Evolutionary conservation across 176 grass and related monocot genomes (phyloP).

Genomic region (Ensete glaucum): DNA sequence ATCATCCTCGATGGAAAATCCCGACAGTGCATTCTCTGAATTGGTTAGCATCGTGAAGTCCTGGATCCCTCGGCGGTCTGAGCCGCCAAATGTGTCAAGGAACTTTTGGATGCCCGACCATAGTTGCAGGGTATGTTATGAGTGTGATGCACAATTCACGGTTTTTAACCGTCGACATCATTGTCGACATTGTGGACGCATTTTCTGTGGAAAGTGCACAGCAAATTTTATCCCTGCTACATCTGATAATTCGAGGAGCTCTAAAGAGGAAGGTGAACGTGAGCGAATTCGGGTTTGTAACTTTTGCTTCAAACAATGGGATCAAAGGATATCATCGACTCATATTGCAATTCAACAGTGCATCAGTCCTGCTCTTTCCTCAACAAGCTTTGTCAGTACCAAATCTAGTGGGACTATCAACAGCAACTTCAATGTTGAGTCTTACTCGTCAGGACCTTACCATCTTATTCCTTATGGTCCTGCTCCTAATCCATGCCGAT

Average conservation of each 20-base stretch:
- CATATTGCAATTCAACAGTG: slow-evolving; percentile 20
- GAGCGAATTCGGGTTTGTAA: slow-evolving; percentile 69
- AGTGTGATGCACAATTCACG: slow-evolving; percentile 69
- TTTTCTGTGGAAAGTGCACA: slow-evolving; percentile 91
- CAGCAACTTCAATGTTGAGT: slow-evolving; percentile 24
- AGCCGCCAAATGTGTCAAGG: slow-evolving; percentile 68
- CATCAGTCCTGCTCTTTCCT: slow-evolving; percentile 48
- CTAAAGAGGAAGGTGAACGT: slow-evolving; percentile 35
- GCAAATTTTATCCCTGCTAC: slow-evolving; percentile 54
- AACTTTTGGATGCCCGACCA: slow-evolving; percentile 97
- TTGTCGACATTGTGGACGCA: slow-evolving; percentile 83
- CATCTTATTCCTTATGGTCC: slow-evolving; percentile 39
- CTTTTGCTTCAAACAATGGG: slow-evolving; percentile 78
- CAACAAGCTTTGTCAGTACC: slow-evolving; percentile 48
- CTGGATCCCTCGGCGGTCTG: slow-evolving; percentile 50
- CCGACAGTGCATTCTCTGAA: slow-evolving; percentile 49
- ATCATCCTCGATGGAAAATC: slow-evolving; percentile 37
- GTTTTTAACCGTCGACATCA: slow-evolving; percentile 89
- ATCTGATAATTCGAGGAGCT: slow-evolving; percentile 25
- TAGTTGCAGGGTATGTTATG: slow-evolving; percentile 83
- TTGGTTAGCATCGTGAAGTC: slow-evolving; percentile 64
- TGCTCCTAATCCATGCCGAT: slow-evolving; percentile 35
- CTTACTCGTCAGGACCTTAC: slow-evolving; percentile 54
- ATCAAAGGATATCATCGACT: slow-evolving; percentile 50
- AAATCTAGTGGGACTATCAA: slow-evolving; percentile 51